phyloP scores from a whole-genome alignment of 495 filamentous ascomycete species.

The Darksidea phi region DNA sequence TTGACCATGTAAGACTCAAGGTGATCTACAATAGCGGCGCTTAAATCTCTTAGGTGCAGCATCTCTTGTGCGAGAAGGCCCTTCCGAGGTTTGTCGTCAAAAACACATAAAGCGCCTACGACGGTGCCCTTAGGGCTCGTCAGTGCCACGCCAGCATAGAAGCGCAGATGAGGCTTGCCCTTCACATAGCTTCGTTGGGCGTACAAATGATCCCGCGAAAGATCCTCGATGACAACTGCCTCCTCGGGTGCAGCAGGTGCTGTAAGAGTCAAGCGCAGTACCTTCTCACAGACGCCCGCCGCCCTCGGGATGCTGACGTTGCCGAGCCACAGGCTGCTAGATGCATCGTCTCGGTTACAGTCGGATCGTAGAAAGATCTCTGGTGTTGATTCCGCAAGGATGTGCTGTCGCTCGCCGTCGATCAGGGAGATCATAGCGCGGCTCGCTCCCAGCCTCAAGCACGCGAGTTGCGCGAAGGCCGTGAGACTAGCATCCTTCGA shows the following conservation, averaged over 20 bases:
- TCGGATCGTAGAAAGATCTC: slow-evolving; percentile 2
- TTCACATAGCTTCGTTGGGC: slow-evolving; percentile 14
- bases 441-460: slow-evolving; percentile 8
- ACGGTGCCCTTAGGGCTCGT: slow-evolving; percentile 16
- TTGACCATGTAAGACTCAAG: slow-evolving; percentile 20
- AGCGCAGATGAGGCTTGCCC: slow-evolving; percentile 8
- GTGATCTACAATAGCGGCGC: slow-evolving; percentile 17
- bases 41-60: slow-evolving; percentile 16
- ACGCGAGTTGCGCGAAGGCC: slow-evolving; percentile 21
- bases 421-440: slow-evolving; percentile 24
- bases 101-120: slow-evolving; percentile 19
- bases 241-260: background rate
- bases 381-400: slow-evolving; percentile 24
- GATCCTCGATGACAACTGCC: slow-evolving; percentile 20
- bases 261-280: slow-evolving; percentile 8
- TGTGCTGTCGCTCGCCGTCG: slow-evolving; percentile 19
- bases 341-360: too few species aligned
- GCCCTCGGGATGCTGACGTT: slow-evolving; percentile 21
- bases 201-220: background rate
- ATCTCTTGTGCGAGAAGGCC: slow-evolving; percentile 12
- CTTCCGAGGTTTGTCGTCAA: slow-evolving; percentile 16
- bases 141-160: slow-evolving; percentile 23
- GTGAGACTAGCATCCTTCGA: slow-evolving; percentile 17
- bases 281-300: slow-evolving; percentile 13
- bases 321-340: slow-evolving; percentile 21